phyloP scores from a whole-genome alignment of 768 basidiomycete species.

The Tephrocybe rancida region DNA sequence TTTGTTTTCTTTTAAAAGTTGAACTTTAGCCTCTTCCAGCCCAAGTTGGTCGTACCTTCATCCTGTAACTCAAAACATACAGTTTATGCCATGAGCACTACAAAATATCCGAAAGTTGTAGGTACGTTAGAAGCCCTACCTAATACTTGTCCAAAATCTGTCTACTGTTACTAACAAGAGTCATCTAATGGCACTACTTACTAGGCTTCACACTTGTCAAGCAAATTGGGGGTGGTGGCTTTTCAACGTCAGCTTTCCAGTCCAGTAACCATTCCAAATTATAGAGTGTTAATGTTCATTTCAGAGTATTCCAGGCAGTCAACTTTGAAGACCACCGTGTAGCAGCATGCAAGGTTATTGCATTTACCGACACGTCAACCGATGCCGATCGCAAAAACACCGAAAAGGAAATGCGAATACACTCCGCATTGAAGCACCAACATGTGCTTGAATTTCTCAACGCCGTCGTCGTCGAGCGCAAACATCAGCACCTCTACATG shows the following conservation, averaged over 20 bases:
- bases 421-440: conserved; percentile 73
- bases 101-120: conserved; percentile 42
- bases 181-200: neutral
- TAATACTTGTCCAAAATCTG: too few relatives aligned
- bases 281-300: conserved; percentile 1
- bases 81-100: conserved; percentile 5
- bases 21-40: too few relatives aligned
- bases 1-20: neutral
- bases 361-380: conserved; percentile 62
- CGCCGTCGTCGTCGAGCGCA: conserved; percentile 71
- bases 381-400: conserved; percentile 75
- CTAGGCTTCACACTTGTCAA: conserved; percentile 74
- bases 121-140: conserved; percentile 29
- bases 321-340: conserved; percentile 65
- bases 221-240: conserved; percentile 86
- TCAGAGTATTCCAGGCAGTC: conserved; percentile 83
- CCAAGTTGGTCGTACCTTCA: too few relatives aligned
- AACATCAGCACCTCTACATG: conserved; percentile 56
- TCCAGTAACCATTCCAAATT: neutral
- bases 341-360: conserved; percentile 87
- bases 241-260: conserved; percentile 64
- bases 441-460: conserved; percentile 87
- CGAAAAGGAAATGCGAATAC: conserved; percentile 92
- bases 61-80: neutral
- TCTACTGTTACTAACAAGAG: neutral